Base-by-base conservation (phyloP, 768 basidiomycete species). In the Arthromyces matolae region DNA sequence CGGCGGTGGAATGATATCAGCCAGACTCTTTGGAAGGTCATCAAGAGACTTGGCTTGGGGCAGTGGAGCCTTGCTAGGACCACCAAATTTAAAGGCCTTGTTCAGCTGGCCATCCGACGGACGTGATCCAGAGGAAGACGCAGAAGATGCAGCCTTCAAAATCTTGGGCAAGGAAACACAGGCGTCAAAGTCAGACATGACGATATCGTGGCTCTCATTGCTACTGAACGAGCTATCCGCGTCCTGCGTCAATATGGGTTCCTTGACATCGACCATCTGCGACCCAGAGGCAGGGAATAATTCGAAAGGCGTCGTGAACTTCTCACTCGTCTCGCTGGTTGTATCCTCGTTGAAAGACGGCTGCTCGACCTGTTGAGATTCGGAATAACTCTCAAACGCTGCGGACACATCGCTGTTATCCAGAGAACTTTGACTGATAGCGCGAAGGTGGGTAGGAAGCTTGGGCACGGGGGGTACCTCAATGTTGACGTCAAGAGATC, bases 51-150 rank as follows among this genome's bases (percentile, higher is more conserved):
- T 23, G 8, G 58, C 52, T 0, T 65, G 60, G 4, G 62, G 49
- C 37, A 37, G 38, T 25, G 55, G 48, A 16, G 47, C 51, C 37
- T 59, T 56, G 4, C 69, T 69, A 8, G 69, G 56, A 19, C 86
- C 86, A 20, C 88, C 87, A 50, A 89, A 91, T 59, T 75, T 85
- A 76, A 91, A 90, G 18, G 80, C 77, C 7, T 68, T 75, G 52
- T 89, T 82, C 36, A 90, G 74, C 52, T 82, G 72, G 0, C 87
- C 88, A 50, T 84, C 72, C 0, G 84, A 85, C 2, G 74, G 72
- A 16, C 66, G 72, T 19, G 75, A 73, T 10, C 60, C 59, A 42
- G 71, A 65, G 5, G 76, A 67, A 7, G 55, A 50, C 4, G 57
- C 42, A 14, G 76, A 67, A 7, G 55, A 50, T 4, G 57, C 42